Base-by-base conservation (phyloP, 2,329 filamentous ascomycete genomes). In the Ophiostoma australiae region DNA sequence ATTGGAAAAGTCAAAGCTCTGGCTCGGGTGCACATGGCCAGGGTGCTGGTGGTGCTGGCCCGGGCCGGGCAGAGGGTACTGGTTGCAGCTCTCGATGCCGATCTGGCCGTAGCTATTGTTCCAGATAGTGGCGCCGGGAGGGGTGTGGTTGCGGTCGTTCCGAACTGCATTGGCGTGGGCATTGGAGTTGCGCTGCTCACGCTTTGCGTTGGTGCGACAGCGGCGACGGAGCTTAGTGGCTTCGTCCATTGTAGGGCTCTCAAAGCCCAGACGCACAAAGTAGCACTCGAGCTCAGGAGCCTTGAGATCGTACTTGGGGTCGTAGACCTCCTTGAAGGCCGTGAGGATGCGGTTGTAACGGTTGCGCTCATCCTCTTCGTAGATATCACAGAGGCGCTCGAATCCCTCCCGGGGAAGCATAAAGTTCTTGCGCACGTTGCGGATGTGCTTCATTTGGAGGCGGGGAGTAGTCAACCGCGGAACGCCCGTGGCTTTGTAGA, bases 361-460 rank as follows among this genome's bases (percentile, higher is more conserved):
- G 27, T 80, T 78, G 65, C 79, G 79, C 73, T 86, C 84, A 35
- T 81, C 77, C 17, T 77, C 77, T 31, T 72, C 75, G 75, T 80
- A 82, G 10, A 83, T 82, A 67, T 81, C 77, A n/a, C 74, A 74
- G 1, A 84, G 76, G 33, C 82, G 70, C 4, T 72, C 39, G 15
- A 52, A 35, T 70, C 72, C n/a, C 33, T 11, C 13, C 3, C 41
- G 73, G 1, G 83, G 80, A 85, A 85, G 87, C 1, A 81, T 76
- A 15, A 82, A 79, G 69, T 83, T 83, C 73, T 82, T 84, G 70
- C 82, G 78, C 27, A 86, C 82, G 2, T 82, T 82, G 7, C 86
- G 81, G 15, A 82, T 82, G 58, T 86, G 80, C 75, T 84, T 85
- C 86, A 88, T 87, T 74, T 88, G 86, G 4, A 87, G 79, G 68